phyloP scores from a whole-genome alignment of 108 stramenopile genomes.

The Skeletonema menzelii region DNA sequence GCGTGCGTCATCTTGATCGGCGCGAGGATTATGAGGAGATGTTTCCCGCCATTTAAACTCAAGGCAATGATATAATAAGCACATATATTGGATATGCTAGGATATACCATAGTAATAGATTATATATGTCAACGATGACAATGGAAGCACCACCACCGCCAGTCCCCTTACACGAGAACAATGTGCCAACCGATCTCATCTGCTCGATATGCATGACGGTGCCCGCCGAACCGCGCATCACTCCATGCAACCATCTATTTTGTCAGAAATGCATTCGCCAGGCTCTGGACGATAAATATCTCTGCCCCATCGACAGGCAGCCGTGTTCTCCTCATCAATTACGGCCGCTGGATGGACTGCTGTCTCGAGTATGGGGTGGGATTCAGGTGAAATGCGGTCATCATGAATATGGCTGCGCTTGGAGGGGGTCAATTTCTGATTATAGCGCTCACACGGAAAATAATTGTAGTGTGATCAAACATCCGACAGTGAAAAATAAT shows the following conservation, averaged over 20 bases:
- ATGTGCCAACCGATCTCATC: slow-evolving; percentile 6
- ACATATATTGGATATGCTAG: too few relatives aligned
- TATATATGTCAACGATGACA: too few relatives aligned
- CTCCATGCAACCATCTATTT: slow-evolving; percentile 21
- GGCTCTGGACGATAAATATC: not conserved
- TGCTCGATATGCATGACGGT: slow-evolving; percentile 32
- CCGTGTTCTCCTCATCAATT: not conserved
- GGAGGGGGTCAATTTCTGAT: slow-evolving; percentile 29
- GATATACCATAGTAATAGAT: too few relatives aligned
- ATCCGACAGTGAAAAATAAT: not conserved
- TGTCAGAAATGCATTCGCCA: slow-evolving; percentile 16
- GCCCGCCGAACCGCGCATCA: slow-evolving; percentile 4
- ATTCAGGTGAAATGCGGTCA: slow-evolving; percentile 27
- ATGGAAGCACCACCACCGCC: not conserved
- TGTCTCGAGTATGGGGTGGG: slow-evolving; percentile 25
- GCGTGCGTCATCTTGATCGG: too few relatives aligned
- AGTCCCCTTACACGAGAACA: not conserved
- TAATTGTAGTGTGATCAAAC: not conserved
- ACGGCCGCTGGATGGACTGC: not conserved
- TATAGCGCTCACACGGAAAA: not conserved
- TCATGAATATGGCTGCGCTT: slow-evolving; percentile 16
- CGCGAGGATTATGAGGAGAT: too few relatives aligned
- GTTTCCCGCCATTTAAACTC: too few relatives aligned
- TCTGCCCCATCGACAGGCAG: slow-evolving; percentile 14
- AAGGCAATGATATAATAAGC: too few relatives aligned